Percentiles rank a stretch among this genome's conserved stretches.
Evolutionary conservation across 148 eudicot genomes (phyloP).

Genomic region (Bassia scoparia): DNA sequence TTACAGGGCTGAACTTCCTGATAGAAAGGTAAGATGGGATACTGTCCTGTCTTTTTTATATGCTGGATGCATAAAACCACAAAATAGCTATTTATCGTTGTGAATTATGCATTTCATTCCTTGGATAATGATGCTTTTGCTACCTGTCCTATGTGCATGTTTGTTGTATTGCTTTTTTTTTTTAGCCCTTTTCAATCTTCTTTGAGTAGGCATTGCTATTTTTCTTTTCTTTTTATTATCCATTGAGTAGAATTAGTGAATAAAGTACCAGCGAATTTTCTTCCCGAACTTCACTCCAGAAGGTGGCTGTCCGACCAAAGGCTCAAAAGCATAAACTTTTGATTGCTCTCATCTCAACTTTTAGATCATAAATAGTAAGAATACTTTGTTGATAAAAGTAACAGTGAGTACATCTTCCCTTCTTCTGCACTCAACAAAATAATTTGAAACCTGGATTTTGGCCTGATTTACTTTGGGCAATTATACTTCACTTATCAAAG

Average conservation of each 20-base stretch:
- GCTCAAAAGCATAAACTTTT: neutral
- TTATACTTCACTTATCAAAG: neutral
- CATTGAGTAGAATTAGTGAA: no score
- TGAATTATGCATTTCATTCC: neutral
- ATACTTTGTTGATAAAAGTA: neutral
- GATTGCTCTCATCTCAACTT: neutral
- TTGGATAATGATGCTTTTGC: neutral
- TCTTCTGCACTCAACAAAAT: neutral
- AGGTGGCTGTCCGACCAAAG: neutral
- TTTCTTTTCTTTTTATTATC: no score
- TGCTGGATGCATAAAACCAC: neutral
- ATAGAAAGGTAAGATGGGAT: constrained; percentile 53
- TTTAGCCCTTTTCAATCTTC: neutral
- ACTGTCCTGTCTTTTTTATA: constrained; percentile 3
- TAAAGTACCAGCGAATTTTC: no score
- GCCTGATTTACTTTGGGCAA: neutral
- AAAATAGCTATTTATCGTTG: neutral
- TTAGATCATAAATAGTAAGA: no score
- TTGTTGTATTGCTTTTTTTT: neutral
- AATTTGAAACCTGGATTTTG: neutral
- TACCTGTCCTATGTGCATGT: neutral
- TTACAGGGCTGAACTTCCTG: constrained; percentile 68
- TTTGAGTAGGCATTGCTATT: neutral
- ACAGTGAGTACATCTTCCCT: neutral
- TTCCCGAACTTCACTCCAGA: neutral